Base-by-base conservation (phyloP, 2,329 filamentous ascomycete genomes). In the Penicillium sclerotiorum region DNA sequence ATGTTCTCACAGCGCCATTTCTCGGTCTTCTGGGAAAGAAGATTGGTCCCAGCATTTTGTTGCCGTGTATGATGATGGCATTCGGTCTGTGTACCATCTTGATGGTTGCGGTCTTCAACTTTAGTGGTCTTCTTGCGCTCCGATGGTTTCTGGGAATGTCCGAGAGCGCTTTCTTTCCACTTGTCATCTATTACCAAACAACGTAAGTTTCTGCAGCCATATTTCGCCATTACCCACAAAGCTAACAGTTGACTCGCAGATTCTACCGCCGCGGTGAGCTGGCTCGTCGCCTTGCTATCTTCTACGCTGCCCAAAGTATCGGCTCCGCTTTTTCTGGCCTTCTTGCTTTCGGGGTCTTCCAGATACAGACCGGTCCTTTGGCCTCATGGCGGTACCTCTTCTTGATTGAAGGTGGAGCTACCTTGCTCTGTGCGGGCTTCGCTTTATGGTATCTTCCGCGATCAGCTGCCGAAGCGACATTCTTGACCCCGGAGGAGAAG, bases 311-410 rank as follows among this genome's bases (percentile, higher is more conserved):
- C 5, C 58, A 60, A 32, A 65, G 55, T 2, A 62, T 64, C 30
- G 61, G 63, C 4, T 64, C 58, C 7, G 65, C 65, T 11, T 68
- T 68, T 35, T 66, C 64, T 0, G 65, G 65, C 1, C 52, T 68
- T 5, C 55, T 68, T n/a, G 65, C 69, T 2, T 76, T 73, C 45
- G 73, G 69, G 1, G 65, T 74, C 22, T 76, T 77, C 52, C 70
- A 67, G 21, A 67, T 75, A 32, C 48, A 68, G 8, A 58, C 56
- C 7, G 67, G 66, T 1, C 50, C 58, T 0, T 48, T 74, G 1
- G 64, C 68, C 5, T 59, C 64, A 42, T 77, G 74, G 75, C 70
- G 75, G 49, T 71, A 76, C 30, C 69, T 78, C 1, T 77, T 78
- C 50, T 59, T 79, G 39, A 70, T 77, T 8, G 74, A 79, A 53